Evolutionary conservation across 805 yeast genomes (phyloP).

Genomic region (Starmerella ratchasimensis): DNA sequence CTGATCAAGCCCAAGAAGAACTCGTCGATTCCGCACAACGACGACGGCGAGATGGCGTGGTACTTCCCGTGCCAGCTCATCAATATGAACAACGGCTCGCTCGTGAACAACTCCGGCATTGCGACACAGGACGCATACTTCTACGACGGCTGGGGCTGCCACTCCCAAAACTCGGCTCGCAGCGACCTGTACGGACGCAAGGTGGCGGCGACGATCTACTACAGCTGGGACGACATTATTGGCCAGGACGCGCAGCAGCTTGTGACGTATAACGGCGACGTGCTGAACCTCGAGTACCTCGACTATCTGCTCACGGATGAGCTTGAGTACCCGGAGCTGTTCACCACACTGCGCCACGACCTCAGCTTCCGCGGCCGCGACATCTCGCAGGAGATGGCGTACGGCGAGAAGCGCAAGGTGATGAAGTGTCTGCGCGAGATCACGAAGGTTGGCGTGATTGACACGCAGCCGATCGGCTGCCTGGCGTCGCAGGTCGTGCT

Average conservation of each 20-base stretch:
- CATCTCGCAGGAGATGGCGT: slow-evolving; percentile 57
- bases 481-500: slow-evolving; percentile 79
- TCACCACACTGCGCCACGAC: slow-evolving; percentile 47
- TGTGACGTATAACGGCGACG: slow-evolving; percentile 80
- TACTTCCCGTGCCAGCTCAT: slow-evolving; percentile 80
- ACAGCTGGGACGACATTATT: slow-evolving; percentile 73
- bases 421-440: slow-evolving; percentile 79
- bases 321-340: slow-evolving; percentile 56
- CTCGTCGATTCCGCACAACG: slow-evolving; percentile 55
- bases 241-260: slow-evolving; percentile 54
- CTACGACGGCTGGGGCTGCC: slow-evolving; percentile 85
- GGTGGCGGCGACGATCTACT: slow-evolving; percentile 63
- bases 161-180: slow-evolving; percentile 61
- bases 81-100: slow-evolving; percentile 49
- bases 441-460: slow-evolving; percentile 77
- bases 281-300: slow-evolving; percentile 64
- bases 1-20: slow-evolving; percentile 56
- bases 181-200: slow-evolving; percentile 46
- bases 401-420: slow-evolving; percentile 49
- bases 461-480: slow-evolving; percentile 84
- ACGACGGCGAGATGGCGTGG: slow-evolving; percentile 60
- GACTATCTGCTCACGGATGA: slow-evolving; percentile 63
- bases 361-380: slow-evolving; percentile 59
- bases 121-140: slow-evolving; percentile 28
- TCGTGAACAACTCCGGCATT: slow-evolving; percentile 40